Evolutionary conservation across 306 rosid genomes (phyloP).

Genomic region (Corylus heterophylla): DNA sequence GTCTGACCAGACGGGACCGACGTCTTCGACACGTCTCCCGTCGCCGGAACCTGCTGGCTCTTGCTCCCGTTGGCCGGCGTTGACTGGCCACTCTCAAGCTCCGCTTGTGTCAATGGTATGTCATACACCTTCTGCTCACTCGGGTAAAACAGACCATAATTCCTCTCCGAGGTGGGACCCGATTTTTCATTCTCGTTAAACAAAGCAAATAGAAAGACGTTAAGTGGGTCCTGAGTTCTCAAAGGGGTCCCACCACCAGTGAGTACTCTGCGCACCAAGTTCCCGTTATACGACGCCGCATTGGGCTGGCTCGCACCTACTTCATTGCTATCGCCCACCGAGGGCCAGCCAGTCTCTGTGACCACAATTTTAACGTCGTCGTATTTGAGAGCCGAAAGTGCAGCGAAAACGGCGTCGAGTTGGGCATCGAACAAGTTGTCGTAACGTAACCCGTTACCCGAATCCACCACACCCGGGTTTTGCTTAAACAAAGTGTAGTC

Average conservation of each 20-base stretch:
- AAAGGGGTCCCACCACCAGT: conserved; percentile 66
- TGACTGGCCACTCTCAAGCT: background rate
- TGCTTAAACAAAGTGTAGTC: conserved; percentile 58
- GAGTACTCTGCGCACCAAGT: conserved; percentile 53
- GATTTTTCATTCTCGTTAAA: conserved; percentile 73
- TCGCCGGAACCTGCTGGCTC: conserved; percentile 37
- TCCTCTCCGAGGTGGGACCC: conserved; percentile 82
- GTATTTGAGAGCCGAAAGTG: conserved; percentile 64
- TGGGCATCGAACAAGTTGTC: conserved; percentile 65
- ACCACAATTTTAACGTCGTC: conserved; percentile 52
- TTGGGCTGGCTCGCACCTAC: conserved; percentile 54
- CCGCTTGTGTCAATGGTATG: conserved; percentile 39
- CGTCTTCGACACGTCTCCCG: conserved; percentile 10
- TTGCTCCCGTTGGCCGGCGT: conserved; percentile 35
- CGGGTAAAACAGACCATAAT: conserved; percentile 77
- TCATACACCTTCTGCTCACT: conserved; percentile 61
- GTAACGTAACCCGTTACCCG: conserved; percentile 69
- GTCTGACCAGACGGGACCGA: conserved; percentile 28
- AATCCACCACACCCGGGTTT: conserved; percentile 68
- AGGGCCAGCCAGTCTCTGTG: conserved; percentile 90
- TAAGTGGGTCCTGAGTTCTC: conserved; percentile 42
- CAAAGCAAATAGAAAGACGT: conserved; percentile 64
- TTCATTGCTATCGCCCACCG: conserved; percentile 64
- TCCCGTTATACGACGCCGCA: conserved; percentile 86
- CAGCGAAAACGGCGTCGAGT: conserved; percentile 80